These are phyloP conservation scores for Trifolium dubium DNA, from an alignment of 306 rosid genomes.

Conservation along the genomic window DNA sequence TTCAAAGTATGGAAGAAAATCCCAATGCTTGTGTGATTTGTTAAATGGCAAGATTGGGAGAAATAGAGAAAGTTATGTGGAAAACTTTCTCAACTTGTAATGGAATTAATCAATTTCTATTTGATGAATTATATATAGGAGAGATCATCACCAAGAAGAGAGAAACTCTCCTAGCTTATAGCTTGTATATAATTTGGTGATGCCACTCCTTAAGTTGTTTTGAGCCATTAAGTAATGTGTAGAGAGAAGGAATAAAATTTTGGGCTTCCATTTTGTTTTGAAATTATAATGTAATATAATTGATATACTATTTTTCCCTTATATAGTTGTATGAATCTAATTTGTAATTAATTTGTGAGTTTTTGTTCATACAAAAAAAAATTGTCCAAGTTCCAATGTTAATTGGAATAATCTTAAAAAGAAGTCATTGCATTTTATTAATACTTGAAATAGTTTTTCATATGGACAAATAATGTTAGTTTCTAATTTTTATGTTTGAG, in stretches of 20 bases:
- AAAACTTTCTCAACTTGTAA: conserved; percentile 43
- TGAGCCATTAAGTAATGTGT: conserved; percentile 49
- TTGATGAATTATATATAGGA: conserved; percentile 35
- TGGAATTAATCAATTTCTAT: conserved; percentile 31
- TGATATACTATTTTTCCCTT: background rate
- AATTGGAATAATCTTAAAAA: background rate
- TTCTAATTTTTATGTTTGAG: background rate
- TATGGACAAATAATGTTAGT: background rate
- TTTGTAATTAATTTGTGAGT: background rate
- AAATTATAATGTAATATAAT: conserved; percentile 44
- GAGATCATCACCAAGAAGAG: conserved; percentile 43
- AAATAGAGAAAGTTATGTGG: conserved; percentile 21
- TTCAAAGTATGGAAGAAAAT: conserved; percentile 92
- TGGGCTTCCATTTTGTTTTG: conserved; percentile 41
- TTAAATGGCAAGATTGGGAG: conserved; percentile 37
- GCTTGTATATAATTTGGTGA: conserved; percentile 58
- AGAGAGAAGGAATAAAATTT: conserved; percentile 57
- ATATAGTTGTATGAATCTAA: background rate
- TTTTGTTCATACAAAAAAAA: background rate
- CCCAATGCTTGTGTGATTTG: conserved; percentile 88
- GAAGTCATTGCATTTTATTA: background rate
- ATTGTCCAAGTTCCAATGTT: background rate
- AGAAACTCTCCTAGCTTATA: conserved; percentile 39
- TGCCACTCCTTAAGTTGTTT: conserved; percentile 46
- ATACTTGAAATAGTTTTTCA: background rate